phyloP scores from a whole-genome alignment of 176 grass and related monocot species.

The Raddia distichophylla region DNA sequence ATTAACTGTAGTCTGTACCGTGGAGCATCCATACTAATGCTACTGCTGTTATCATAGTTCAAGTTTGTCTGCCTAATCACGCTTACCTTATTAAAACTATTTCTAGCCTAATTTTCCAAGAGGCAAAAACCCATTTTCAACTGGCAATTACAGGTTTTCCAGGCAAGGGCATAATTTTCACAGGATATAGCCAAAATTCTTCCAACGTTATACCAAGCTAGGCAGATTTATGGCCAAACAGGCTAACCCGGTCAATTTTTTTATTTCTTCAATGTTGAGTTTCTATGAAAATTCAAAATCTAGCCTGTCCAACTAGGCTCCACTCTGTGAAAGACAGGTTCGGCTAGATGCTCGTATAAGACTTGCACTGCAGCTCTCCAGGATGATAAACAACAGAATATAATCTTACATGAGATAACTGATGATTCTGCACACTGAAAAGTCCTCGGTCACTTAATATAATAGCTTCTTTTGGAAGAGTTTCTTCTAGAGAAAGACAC shows the following conservation, averaged over 20 bases:
- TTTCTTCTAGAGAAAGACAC: slow-evolving; percentile 43
- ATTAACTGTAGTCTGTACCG: slow-evolving; percentile 17
- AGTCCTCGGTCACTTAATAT: slow-evolving; percentile 56
- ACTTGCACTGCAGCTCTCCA: not conserved
- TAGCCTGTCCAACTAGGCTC: slow-evolving; percentile 13
- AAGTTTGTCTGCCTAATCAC: not conserved
- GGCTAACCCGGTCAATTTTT: not conserved
- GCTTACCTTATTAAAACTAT: not conserved
- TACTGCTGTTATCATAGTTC: slow-evolving; percentile 5
- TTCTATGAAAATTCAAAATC: slow-evolving; percentile 24
- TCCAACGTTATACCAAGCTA: slow-evolving; percentile 15
- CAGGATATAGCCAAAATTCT: not conserved
- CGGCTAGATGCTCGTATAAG: not conserved
- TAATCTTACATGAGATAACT: slow-evolving; percentile 85
- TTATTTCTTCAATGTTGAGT: not conserved
- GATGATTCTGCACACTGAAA: slow-evolving; percentile 56
- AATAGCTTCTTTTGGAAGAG: slow-evolving; percentile 39
- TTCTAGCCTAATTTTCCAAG: slow-evolving; percentile 5
- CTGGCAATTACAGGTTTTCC: not conserved
- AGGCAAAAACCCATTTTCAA: not conserved
- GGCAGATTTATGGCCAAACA: slow-evolving; percentile 15
- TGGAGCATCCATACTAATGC: not conserved
- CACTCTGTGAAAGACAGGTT: not conserved
- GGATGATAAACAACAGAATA: not conserved
- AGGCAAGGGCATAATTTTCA: slow-evolving; percentile 9